These are phyloP conservation scores for Alternaria dauci DNA, from an alignment of 2,329 filamentous ascomycete species.

Conservation along the genomic window DNA sequence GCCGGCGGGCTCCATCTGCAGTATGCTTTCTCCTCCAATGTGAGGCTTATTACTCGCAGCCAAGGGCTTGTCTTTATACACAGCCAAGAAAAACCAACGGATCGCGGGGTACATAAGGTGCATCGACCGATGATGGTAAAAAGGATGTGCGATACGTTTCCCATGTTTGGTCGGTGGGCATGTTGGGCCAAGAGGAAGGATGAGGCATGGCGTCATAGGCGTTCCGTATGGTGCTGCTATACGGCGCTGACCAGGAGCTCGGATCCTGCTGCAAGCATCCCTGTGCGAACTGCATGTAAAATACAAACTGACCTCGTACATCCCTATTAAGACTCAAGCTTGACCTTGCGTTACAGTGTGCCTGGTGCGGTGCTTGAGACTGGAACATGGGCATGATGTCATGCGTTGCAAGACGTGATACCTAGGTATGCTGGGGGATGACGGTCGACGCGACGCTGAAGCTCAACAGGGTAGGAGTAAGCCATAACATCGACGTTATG, in stretches of 20 bases:
- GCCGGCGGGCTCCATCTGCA: conserved; percentile 20
- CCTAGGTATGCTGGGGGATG: no score
- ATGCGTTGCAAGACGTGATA: neutral
- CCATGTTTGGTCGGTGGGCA: conserved; percentile 15
- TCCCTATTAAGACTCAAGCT: neutral
- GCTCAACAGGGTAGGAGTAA: neutral
- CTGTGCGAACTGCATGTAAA: no score
- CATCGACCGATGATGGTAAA: conserved; percentile 22
- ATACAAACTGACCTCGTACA: no score
- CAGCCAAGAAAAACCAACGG: conserved; percentile 19
- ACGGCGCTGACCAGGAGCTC: neutral
- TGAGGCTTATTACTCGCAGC: conserved; percentile 20
- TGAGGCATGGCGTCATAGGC: conserved; percentile 34
- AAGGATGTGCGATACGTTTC: conserved; percentile 10
- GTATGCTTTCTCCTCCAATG: conserved; percentile 27
- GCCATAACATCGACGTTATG: neutral
- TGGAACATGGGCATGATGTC: neutral
- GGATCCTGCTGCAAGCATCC: neutral
- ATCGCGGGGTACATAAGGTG: conserved; percentile 15
- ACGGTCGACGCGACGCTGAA: neutral
- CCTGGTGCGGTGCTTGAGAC: neutral
- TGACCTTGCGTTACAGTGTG: neutral
- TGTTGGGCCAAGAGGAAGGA: conserved; percentile 29
- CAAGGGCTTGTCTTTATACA: conserved; percentile 22
- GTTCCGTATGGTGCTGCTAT: conserved; percentile 7